phyloP scores from a whole-genome alignment of 352 stramenopile species.

The Phytophthora europaea region DNA sequence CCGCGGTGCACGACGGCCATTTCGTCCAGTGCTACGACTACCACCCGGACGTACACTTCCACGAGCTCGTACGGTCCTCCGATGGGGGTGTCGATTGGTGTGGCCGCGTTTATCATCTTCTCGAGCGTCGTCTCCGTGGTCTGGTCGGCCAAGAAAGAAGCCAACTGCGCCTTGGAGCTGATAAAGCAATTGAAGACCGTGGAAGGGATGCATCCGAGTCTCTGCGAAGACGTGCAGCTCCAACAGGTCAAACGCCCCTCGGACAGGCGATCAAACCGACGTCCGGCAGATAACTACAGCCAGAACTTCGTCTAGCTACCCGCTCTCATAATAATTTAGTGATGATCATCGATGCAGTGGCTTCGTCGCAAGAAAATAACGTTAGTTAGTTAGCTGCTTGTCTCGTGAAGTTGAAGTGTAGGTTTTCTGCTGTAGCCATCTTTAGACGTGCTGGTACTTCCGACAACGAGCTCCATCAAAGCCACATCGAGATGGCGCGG shows the following conservation, averaged over 20 bases:
- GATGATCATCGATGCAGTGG: not conserved
- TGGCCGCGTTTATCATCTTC: constrained; percentile 42
- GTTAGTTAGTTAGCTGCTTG: not conserved
- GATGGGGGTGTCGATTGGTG: constrained; percentile 40
- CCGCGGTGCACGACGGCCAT: constrained; percentile 59
- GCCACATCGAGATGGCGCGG: constrained; percentile 16
- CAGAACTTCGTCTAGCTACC: constrained; percentile 39
- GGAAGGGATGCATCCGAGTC: constrained; percentile 3
- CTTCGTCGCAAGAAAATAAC: constrained; percentile 8
- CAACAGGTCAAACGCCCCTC: constrained; percentile 21
- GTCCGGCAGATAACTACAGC: constrained; percentile 35
- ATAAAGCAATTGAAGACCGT: constrained; percentile 18
- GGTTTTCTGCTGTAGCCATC: constrained; percentile 19
- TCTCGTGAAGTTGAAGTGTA: constrained; percentile 3
- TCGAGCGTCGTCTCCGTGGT: constrained; percentile 46
- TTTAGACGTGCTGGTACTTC: constrained; percentile 14
- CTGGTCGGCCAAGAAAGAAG: constrained; percentile 38
- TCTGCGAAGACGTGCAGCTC: constrained; percentile 14
- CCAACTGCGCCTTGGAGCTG: constrained; percentile 10
- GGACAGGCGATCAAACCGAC: constrained; percentile 28
- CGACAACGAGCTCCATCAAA: constrained; percentile 1
- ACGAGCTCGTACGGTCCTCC: constrained; percentile 42
- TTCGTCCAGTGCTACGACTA: constrained; percentile 27
- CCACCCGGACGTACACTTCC: constrained; percentile 34
- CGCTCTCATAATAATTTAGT: constrained; percentile 5